These are phyloP conservation scores for Mortierella sp. DNA, from an alignment of 371 early-diverging fungal genomes.

Conservation along the genomic window DNA sequence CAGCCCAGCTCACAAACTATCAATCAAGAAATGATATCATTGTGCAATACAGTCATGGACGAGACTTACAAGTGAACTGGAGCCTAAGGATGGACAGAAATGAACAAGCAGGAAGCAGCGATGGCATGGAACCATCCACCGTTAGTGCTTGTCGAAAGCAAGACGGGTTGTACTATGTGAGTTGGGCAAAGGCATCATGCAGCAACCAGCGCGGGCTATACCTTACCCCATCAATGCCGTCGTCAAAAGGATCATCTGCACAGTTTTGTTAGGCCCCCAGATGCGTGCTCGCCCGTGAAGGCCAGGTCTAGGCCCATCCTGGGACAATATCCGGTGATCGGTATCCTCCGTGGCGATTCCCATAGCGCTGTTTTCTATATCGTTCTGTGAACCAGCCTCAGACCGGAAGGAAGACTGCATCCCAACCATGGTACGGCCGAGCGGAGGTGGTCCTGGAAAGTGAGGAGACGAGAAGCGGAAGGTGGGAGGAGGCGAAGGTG, in stretches of 20 bases:
- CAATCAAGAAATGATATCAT: conserved; percentile 30
- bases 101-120: not conserved
- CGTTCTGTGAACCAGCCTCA: conserved; percentile 1
- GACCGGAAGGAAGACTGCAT: not conserved
- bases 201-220: not conserved
- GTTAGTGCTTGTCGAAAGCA: not conserved
- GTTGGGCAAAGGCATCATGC: not conserved
- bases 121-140: not conserved
- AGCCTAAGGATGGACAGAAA: conserved; percentile 15
- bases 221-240: conserved; percentile 49
- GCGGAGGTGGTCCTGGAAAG: too few species aligned
- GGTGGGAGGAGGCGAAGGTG: too few species aligned
- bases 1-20: not conserved
- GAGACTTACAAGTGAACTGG: conserved; percentile 49
- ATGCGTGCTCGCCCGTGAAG: conserved; percentile 47
- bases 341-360: not conserved
- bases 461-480: too few species aligned
- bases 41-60: not conserved
- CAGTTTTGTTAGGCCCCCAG: conserved; percentile 32
- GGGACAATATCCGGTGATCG: not conserved
- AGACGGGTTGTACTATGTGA: not conserved
- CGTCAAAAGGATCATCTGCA: conserved; percentile 41
- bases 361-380: not conserved
- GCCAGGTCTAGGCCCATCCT: conserved; percentile 13
- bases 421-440: conserved; percentile 2